These are phyloP conservation scores for Penicillium sp. DNA, from an alignment of 2,329 filamentous ascomycete genomes.

Conservation along the genomic window DNA sequence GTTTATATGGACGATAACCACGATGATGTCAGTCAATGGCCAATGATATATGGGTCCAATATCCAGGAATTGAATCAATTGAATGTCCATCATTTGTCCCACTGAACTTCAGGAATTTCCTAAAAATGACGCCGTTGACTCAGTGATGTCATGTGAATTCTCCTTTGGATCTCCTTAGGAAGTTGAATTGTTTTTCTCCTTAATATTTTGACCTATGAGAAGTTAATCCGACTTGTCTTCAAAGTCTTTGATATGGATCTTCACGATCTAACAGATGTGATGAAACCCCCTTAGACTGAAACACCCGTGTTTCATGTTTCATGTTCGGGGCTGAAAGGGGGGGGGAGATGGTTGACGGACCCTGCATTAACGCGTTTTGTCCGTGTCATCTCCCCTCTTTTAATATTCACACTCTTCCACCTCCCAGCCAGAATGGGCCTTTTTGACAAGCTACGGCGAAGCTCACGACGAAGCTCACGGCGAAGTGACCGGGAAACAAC, in stretches of 20 bases:
- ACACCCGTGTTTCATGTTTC: constrained; percentile 7
- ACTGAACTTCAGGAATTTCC: background rate
- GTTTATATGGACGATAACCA: background rate
- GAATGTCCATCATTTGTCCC: background rate
- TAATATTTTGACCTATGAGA: background rate
- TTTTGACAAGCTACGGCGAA: constrained; percentile 30
- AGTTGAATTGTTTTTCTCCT: background rate
- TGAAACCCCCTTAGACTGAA: background rate
- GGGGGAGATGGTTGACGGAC: background rate
- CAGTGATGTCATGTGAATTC: background rate
- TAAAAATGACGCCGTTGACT: background rate
- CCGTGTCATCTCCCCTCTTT: constrained; percentile 1
- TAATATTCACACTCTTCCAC: background rate
- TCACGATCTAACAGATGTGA: background rate
- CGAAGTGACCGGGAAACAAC: constrained; percentile 24
- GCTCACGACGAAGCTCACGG: constrained; percentile 30
- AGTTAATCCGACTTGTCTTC: background rate
- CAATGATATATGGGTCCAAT: background rate
- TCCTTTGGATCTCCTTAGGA: too few species aligned
- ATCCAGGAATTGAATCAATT: background rate
- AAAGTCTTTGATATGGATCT: background rate
- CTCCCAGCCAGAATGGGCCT: constrained; percentile 29
- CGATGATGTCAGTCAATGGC: constrained; percentile 2
- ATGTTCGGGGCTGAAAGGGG: constrained; percentile 2
- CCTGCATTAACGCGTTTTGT: constrained; percentile 13